Conservation (phyloP, 2,329 filamentous ascomycete species). For the Myriosclerotinia scirpicola region DNA sequence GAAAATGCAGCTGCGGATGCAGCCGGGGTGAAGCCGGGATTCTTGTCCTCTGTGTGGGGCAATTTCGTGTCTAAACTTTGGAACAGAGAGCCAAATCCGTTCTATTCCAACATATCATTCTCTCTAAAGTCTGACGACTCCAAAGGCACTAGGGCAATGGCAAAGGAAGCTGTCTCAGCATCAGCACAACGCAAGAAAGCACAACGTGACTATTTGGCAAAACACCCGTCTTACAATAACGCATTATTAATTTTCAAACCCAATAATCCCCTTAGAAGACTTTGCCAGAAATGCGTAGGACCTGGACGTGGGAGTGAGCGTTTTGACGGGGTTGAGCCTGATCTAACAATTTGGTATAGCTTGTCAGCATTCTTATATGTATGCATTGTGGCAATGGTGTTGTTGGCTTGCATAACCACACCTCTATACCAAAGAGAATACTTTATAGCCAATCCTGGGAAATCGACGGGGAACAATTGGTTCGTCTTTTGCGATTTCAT, state of each 20-base stretch:
- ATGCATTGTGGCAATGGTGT: constrained; percentile 95
- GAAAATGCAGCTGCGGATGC: constrained; percentile 36
- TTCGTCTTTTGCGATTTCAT: constrained; percentile 92
- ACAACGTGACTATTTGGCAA: constrained; percentile 84
- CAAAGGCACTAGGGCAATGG: constrained; percentile 82
- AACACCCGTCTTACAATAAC: constrained; percentile 89
- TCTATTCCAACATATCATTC: constrained; percentile 80
- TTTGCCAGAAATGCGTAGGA: constrained; percentile 88
- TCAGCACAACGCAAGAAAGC: constrained; percentile 80
- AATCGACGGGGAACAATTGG: constrained; percentile 72
- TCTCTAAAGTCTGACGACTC: constrained; percentile 67
- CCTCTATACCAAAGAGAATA: constrained; percentile 92
- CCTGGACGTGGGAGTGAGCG: constrained; percentile 84
- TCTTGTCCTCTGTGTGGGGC: constrained; percentile 61
- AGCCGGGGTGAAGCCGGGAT: constrained; percentile 54
- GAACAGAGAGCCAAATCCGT: constrained; percentile 83
- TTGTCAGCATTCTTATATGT: constrained; percentile 94
- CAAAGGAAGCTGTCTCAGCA: constrained; percentile 82
- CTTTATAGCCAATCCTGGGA: constrained; percentile 55
- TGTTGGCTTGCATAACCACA: constrained; percentile 90
- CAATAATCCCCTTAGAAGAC: constrained; percentile 70
- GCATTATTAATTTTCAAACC: constrained; percentile 85
- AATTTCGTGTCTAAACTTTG: constrained; percentile 56
- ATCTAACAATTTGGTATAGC: constrained; percentile 85
- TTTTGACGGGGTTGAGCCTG: constrained; percentile 85